Evolutionary conservation across 345 rosid genomes (phyloP).

Genomic region (Carallia pectinifolia): DNA sequence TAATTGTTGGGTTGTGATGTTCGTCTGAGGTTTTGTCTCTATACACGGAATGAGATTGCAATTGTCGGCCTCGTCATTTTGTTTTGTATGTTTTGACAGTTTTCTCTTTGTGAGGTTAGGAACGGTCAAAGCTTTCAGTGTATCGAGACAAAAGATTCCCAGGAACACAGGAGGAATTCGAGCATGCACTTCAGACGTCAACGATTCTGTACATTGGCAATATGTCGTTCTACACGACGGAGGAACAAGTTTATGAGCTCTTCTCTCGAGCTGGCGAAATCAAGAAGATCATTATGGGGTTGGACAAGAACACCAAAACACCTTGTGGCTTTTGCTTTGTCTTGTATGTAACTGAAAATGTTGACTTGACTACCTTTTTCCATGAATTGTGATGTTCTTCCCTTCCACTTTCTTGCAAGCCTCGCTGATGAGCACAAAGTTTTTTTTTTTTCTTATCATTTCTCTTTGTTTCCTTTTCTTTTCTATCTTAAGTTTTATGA

Average conservation of each 20-base stretch:
- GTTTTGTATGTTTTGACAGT: neutral
- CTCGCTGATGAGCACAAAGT: no score
- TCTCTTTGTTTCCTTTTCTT: no score
- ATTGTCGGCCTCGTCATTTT: no score
- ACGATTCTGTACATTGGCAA: slow-evolving; percentile 82
- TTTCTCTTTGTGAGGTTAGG: slow-evolving; percentile 37
- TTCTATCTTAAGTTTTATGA: no score
- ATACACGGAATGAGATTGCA: no score
- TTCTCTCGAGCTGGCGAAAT: slow-evolving; percentile 92
- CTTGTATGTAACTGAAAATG: slow-evolving; percentile 42
- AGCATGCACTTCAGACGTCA: slow-evolving; percentile 64
- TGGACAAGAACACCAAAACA: slow-evolving; percentile 91
- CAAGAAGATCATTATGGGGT: slow-evolving; percentile 96
- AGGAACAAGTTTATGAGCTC: slow-evolving; percentile 96
- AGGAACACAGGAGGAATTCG: slow-evolving; percentile 89
- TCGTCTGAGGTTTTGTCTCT: no score
- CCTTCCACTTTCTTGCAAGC: no score
- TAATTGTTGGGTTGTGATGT: no score
- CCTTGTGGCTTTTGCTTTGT: slow-evolving; percentile 98
- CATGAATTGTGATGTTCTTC: neutral
- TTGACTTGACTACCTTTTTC: neutral
- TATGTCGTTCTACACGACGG: slow-evolving; percentile 94
- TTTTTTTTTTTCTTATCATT: no score
- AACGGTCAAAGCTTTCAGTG: slow-evolving; percentile 73
- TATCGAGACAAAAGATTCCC: slow-evolving; percentile 79